phyloP scores from a whole-genome alignment of 768 basidiomycete genomes.

The Tylopilus sp. region DNA sequence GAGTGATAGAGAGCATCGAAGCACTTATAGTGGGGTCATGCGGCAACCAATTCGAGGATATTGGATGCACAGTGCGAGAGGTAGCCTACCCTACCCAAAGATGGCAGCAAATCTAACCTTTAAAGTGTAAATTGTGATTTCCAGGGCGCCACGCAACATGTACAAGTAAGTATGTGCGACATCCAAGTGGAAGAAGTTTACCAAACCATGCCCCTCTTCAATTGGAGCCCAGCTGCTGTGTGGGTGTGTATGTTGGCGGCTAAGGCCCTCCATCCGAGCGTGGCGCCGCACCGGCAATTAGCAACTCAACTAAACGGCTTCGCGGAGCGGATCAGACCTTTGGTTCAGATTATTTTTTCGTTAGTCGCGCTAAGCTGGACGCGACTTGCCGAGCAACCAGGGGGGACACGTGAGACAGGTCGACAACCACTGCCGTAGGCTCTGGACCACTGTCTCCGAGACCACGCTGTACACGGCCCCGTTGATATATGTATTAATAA shows the following conservation, averaged over 20 bases:
- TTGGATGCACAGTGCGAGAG: slow-evolving; percentile 8
- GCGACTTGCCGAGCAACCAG: not conserved
- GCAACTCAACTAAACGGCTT: too few relatives aligned
- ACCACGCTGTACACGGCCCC: not conserved
- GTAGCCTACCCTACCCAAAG: slow-evolving; percentile 21
- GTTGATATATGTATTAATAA: slow-evolving; percentile 6
- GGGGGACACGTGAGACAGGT: not conserved
- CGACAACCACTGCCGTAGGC: not conserved
- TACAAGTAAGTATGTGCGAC: slow-evolving; percentile 14
- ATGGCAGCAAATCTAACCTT: slow-evolving; percentile 28
- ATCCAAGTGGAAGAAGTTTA: slow-evolving; percentile 15
- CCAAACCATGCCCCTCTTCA: slow-evolving; percentile 25
- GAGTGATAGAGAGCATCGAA: slow-evolving; percentile 14
- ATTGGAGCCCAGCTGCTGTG: slow-evolving; percentile 5
- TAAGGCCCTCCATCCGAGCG: not conserved
- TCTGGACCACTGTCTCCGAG: not conserved
- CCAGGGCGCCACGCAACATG: slow-evolving; percentile 12
- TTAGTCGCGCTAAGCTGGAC: too few relatives aligned
- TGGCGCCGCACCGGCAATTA: not conserved
- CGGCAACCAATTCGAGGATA: slow-evolving; percentile 14
- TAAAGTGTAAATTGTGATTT: slow-evolving; percentile 32
- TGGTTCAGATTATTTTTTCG: too few relatives aligned
- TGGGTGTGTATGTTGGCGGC: not conserved
- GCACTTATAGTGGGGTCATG: slow-evolving; percentile 17
- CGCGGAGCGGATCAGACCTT: too few relatives aligned